phyloP scores from a whole-genome alignment of 768 basidiomycete genomes.

The Myochromella boudieri region DNA sequence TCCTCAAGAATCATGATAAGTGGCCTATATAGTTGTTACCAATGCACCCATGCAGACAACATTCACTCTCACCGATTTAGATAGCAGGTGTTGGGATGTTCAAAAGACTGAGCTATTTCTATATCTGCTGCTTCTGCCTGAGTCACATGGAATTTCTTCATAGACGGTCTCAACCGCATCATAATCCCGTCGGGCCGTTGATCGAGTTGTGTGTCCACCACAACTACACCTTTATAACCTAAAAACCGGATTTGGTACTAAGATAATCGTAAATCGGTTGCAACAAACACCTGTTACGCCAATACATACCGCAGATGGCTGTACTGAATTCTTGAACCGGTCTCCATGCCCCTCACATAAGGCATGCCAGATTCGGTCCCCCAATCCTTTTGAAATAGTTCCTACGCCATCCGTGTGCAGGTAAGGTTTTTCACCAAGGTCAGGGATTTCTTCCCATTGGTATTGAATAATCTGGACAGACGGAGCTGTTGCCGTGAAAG shows the following conservation, averaged over 20 bases:
- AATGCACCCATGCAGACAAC: neutral
- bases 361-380: constrained; percentile 56
- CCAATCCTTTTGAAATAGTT: constrained; percentile 65
- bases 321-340: constrained; percentile 30
- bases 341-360: constrained; percentile 45
- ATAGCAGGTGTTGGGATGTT: constrained; percentile 58
- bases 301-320: constrained; percentile 62
- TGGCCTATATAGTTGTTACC: constrained; percentile 40
- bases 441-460: constrained; percentile 66
- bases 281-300: neutral
- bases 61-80: constrained; percentile 60
- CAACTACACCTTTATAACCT: constrained; percentile 82
- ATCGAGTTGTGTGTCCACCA: constrained; percentile 57
- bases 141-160: constrained; percentile 71
- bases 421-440: constrained; percentile 46
- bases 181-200: constrained; percentile 45
- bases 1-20: constrained; percentile 81
- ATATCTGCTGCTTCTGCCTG: constrained; percentile 53
- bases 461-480: constrained; percentile 54
- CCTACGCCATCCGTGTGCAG: constrained; percentile 80
- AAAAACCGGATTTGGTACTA: constrained; percentile 82
- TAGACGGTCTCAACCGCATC: constrained; percentile 71
- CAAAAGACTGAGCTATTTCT: constrained; percentile 71
- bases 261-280: constrained; percentile 5
- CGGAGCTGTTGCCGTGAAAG: constrained; percentile 80